These are phyloP conservation scores for Thraustochytrium striatum DNA, from an alignment of 352 stramenopile species.

Conservation along the genomic window DNA sequence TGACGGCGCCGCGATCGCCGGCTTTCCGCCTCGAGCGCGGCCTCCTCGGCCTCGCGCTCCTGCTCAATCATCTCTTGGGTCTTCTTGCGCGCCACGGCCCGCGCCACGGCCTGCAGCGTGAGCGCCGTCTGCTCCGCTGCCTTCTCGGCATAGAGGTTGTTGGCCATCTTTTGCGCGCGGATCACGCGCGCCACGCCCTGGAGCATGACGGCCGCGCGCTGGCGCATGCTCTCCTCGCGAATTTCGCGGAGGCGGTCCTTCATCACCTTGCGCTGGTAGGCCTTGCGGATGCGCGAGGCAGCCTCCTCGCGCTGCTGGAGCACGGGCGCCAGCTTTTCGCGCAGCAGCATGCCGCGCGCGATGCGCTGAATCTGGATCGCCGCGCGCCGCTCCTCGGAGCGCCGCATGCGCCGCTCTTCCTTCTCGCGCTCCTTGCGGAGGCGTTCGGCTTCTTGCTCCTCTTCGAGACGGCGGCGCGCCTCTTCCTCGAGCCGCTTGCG, in stretches of 20 bases:
- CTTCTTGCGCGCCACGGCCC: conserved; percentile 72
- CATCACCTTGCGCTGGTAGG: conserved; percentile 76
- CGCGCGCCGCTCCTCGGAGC: neutral
- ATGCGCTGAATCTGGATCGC: conserved; percentile 36
- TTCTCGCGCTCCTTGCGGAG: too few species aligned
- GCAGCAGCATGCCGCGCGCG: conserved; percentile 19
- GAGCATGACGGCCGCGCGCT: conserved; percentile 38
- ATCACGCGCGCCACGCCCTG: conserved; percentile 53
- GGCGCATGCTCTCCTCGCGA: conserved; percentile 28
- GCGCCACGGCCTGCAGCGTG: conserved; percentile 10
- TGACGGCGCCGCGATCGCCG: neutral
- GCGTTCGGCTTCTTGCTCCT: too few species aligned
- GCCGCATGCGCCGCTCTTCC: neutral
- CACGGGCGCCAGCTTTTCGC: neutral
- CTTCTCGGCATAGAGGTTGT: conserved; percentile 77
- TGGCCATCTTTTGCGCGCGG: conserved; percentile 79
- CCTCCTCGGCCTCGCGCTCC: conserved; percentile 30
- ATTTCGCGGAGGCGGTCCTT: conserved; percentile 78
- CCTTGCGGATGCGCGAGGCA: conserved; percentile 76
- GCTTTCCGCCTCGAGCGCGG: neutral
- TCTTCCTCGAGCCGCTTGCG: too few species aligned
- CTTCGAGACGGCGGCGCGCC: too few species aligned
- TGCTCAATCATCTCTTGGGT: conserved; percentile 48
- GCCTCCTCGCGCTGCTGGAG: conserved; percentile 60
- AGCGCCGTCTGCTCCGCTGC: conserved; percentile 72